Evolutionary conservation across 2,329 filamentous ascomycete genomes (phyloP).

Genomic region (Pseudogymnoascus sp.): DNA sequence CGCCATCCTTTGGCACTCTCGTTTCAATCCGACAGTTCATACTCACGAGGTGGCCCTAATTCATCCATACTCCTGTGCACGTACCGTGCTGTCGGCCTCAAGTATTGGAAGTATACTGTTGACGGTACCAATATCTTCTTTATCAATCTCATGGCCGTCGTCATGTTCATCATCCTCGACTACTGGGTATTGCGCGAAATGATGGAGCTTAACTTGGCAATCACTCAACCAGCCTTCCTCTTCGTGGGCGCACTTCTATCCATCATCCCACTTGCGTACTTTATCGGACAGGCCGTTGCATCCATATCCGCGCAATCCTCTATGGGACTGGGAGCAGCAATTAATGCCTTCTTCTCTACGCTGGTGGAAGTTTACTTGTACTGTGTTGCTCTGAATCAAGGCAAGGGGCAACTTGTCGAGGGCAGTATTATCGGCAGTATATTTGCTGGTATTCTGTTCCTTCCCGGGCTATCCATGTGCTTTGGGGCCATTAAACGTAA

Average conservation of each 20-base stretch:
- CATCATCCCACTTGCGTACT: conserved; percentile 94
- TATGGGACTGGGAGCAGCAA: conserved; percentile 92
- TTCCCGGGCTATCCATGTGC: conserved; percentile 95
- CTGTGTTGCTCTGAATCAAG: conserved; percentile 84
- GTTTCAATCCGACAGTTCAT: conserved; percentile 78
- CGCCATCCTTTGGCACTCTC: conserved; percentile 87
- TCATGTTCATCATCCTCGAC: conserved; percentile 91
- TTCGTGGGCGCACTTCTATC: conserved; percentile 80
- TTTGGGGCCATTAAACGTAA: conserved; percentile 97
- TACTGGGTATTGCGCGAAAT: conserved; percentile 68
- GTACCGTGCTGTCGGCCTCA: conserved; percentile 85
- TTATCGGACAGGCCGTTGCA: conserved; percentile 95
- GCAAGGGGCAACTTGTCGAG: conserved; percentile 87
- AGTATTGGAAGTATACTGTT: conserved; percentile 99
- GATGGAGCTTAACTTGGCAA: conserved; percentile 59
- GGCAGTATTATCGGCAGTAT: conserved; percentile 97
- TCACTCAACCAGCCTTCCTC: conserved; percentile 78
- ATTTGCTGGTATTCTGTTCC: conserved; percentile 89
- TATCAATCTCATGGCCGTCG: conserved; percentile 89
- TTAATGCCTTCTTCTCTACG: conserved; percentile 98
- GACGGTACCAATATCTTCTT: conserved; percentile 99
- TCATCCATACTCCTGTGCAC: conserved; percentile 91
- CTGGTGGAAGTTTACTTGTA: conserved; percentile 97
- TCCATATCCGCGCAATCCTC: conserved; percentile 98
- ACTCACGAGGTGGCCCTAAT: conserved; percentile 63